Evolutionary conservation across 768 basidiomycete species (phyloP), one percentile per base, ranked within the genome.

Genomic region (Boletus subparvulus): DNA sequence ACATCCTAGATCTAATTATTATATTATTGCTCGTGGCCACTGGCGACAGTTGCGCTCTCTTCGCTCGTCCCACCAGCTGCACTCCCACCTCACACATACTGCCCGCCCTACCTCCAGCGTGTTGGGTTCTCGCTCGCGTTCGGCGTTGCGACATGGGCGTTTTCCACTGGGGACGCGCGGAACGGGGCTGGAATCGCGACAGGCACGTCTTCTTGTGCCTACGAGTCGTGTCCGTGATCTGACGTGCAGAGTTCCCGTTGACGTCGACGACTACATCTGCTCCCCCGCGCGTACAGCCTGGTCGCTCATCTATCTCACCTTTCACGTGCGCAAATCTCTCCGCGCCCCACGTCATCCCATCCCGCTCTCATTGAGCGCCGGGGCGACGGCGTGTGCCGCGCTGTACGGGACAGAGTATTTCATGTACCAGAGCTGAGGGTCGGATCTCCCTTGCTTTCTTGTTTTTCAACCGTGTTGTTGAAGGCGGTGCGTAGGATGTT

Each of bases 131-230:
- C 75, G 12, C 59, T 76, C 8, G 69, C 76, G 16, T 78, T 81
- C 44, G 74, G 72, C 0, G 79, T 79, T 1, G 74, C 78, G 2
- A 78, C 77, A 1, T 80, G 78, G 61, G 73, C 79, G 2, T 56
- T 80, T 37, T 52, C 67, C 6, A 26, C 68, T 7, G 78, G 78
- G 3, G 79, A 80, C 41, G 56, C 56, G 32, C 65, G 73, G 30
- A 80, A 81, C 52, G 80, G 80, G 2, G 72, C 75, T 50, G 80
- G 80, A 0, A 76, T 80, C 21, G 61, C 74, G 19, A 80, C 69
- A 17, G 69, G 69, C 63, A 24, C 33, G 64, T 52, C 33, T 17
- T 2, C 4, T 21, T 3, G 13, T 28, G 19, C 13, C 35, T 19
- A 41, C 37, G 36, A n/a, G 1, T 17, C 49, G 17, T 36, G 17